Evolutionary conservation across 345 rosid genomes (phyloP).

Genomic region (Sisymbrium irio): DNA sequence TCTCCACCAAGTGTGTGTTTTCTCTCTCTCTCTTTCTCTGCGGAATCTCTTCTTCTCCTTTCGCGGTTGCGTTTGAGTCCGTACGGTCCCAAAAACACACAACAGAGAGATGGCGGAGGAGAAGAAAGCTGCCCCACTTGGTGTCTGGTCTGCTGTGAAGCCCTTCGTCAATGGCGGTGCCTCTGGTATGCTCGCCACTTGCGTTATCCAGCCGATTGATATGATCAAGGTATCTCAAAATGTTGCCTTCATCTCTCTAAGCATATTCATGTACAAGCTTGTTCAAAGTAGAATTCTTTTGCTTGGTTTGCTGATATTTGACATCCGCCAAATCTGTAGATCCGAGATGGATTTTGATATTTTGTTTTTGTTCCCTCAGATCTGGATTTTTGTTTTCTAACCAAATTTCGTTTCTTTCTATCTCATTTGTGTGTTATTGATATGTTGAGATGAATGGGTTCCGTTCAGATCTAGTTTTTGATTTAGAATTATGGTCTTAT

Average conservation of each 20-base stretch:
- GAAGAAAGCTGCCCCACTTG: conserved; percentile 57
- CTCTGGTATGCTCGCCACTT: conserved; percentile 98
- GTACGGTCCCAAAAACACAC: background rate
- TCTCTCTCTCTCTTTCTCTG: conserved; percentile 10
- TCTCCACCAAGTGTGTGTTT: conserved; percentile 30
- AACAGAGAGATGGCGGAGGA: conserved; percentile 52
- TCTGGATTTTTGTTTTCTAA: background rate
- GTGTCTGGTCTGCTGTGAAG: conserved; percentile 82
- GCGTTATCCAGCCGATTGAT: conserved; percentile 96
- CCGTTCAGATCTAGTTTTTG: conserved; percentile 24
- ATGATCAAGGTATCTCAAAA: conserved; percentile 82
- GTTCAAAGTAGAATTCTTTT: background rate
- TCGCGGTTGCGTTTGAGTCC: conserved; percentile 11
- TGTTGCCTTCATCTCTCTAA: background rate
- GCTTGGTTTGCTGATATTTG: conserved; percentile 3
- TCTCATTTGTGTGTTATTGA: background rate
- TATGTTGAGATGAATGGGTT: background rate
- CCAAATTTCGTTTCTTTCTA: background rate
- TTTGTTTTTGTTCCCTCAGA: background rate
- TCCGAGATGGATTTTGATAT: conserved; percentile 27
- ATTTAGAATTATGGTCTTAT: background rate
- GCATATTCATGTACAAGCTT: background rate
- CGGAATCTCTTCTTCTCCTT: conserved; percentile 12
- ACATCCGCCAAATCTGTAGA: conserved; percentile 32
- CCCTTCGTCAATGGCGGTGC: conserved; percentile 96